These are phyloP conservation scores for Escovopsis sp. DNA, from an alignment of 2,329 filamentous ascomycete species.

Conservation along the genomic window DNA sequence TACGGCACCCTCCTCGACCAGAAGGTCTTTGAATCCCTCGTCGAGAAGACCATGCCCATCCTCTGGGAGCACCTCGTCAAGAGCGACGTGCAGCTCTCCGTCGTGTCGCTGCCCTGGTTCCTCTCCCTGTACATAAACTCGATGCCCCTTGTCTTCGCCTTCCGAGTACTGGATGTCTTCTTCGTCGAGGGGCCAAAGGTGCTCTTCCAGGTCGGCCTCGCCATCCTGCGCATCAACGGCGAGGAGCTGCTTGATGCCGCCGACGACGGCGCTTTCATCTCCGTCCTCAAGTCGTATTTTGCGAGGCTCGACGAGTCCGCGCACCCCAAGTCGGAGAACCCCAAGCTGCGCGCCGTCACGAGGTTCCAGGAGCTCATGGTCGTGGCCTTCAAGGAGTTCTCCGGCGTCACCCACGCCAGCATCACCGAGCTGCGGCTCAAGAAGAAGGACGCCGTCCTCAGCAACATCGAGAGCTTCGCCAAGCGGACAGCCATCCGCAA, in stretches of 20 bases:
- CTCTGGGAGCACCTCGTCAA: slow-evolving; percentile 97
- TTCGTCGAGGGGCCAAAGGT: slow-evolving; percentile 97
- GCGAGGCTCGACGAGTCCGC: slow-evolving; percentile 86
- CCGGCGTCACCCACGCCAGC: slow-evolving; percentile 83
- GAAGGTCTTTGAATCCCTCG: slow-evolving; percentile 90
- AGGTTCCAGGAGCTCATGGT: slow-evolving; percentile 98
- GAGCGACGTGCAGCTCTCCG: slow-evolving; percentile 90
- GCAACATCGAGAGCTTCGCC: slow-evolving; percentile 93
- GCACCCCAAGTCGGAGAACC: slow-evolving; percentile 88
- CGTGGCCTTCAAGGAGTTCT: slow-evolving; percentile 96
- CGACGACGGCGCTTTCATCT: slow-evolving; percentile 94
- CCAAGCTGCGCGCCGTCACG: slow-evolving; percentile 85
- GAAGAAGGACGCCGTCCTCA: slow-evolving; percentile 87
- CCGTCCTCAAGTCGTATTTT: slow-evolving; percentile 90
- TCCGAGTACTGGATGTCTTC: slow-evolving; percentile 91
- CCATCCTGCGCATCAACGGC: slow-evolving; percentile 93
- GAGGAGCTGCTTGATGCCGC: slow-evolving; percentile 86
- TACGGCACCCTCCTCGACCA: slow-evolving; percentile 95
- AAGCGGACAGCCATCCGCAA: slow-evolving; percentile 95
- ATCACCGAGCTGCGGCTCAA: slow-evolving; percentile 80
- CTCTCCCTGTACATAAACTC: slow-evolving; percentile 97
- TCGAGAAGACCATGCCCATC: slow-evolving; percentile 98
- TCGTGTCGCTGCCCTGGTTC: slow-evolving; percentile 96
- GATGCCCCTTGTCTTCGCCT: slow-evolving; percentile 96
- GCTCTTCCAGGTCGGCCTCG: slow-evolving; percentile 87